A percentile compares a stretch with the other conserved stretches of the same genome.
These are phyloP conservation scores for Stentor roeselii DNA, from an alignment of 73 alveolate genomes.

Conservation along the genomic window DNA sequence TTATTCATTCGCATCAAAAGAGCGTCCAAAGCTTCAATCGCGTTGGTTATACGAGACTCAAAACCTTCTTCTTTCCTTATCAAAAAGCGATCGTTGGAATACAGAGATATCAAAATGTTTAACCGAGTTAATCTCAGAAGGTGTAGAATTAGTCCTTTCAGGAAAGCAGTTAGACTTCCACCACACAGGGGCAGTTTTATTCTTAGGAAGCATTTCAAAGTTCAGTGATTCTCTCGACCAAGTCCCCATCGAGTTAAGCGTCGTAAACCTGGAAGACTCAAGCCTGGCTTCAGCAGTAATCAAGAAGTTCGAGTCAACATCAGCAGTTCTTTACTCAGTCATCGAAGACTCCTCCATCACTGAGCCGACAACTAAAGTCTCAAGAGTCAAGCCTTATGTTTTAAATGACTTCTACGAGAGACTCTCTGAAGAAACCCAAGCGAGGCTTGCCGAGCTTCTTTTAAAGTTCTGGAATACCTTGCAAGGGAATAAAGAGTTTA, in stretches of 20 bases:
- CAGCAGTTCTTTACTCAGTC: not conserved
- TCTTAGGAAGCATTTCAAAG: not conserved
- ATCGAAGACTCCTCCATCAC: not conserved
- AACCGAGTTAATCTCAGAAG: not conserved
- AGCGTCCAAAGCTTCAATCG: not conserved
- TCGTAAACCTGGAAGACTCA: not conserved
- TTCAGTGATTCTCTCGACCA: not conserved
- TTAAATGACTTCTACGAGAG: not conserved
- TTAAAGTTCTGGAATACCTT: not conserved
- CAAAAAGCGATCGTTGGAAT: not conserved
- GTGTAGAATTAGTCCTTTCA: not conserved
- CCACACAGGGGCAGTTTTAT: slow-evolving; percentile 1
- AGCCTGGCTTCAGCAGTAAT: not conserved
- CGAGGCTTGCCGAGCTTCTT: not conserved
- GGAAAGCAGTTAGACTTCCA: not conserved
- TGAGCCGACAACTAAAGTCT: not conserved
- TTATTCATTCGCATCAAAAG: not conserved
- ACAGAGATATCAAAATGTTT: not conserved
- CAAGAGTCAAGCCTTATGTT: slow-evolving; percentile 1
- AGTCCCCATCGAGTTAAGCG: not conserved
- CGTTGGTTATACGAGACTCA: slow-evolving; percentile 17
- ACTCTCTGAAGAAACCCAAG: not conserved
- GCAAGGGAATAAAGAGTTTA: not conserved
- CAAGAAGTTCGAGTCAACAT: not conserved
- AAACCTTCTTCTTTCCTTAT: not conserved